Base-by-base conservation (phyloP, 75 land plant genomes). In the Sequoia sempervirens region DNA sequence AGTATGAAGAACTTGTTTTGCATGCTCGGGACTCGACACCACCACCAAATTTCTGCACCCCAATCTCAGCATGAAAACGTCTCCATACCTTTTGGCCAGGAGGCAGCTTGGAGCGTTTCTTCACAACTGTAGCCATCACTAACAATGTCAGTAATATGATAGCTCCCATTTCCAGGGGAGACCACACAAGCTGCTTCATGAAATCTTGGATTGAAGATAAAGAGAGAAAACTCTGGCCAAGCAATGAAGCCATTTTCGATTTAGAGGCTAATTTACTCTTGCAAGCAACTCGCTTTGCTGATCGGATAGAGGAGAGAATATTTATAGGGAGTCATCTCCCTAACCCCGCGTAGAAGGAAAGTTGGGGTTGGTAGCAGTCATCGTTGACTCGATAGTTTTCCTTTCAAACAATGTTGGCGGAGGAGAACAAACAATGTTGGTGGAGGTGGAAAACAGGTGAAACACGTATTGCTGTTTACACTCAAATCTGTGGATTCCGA, bases 21-120 rank as follows among this genome's bases (percentile, higher is more conserved):
- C 89, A 3, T 84, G 81, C 56, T 89, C 90, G 26, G 90, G 86
- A 2, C 82, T 82, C 8, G 90, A 87, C 4, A 89, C 86, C 41
- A 89, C 86, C 70, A 89, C 84, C 11, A 87, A 61, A 54, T 84
- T 89, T 54, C 89, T 81, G 54, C 82, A 83, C 23, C 90, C 90
- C 90, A 88, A 84, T 40, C 81, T 88, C 26, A 88, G 82, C 70
- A 86, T 45, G 83, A 86, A 88, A 38, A 88, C 73, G 36, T 88
- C 90, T 1, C 90, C 90, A 84, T 88, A 88, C 75, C 82, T 88
- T 83, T 83, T 83, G 43, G 90, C 85, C 92, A 2, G 96, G 96
- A 23, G 96, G 96, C 41, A 92, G 91, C 43, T 89, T 89, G 40
- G 66, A 20, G 66, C 26, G 0, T 23, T 61, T 61, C 26, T 2